phyloP scores from a whole-genome alignment of 23 red algal genomes.

The Gracilaria caudata region DNA sequence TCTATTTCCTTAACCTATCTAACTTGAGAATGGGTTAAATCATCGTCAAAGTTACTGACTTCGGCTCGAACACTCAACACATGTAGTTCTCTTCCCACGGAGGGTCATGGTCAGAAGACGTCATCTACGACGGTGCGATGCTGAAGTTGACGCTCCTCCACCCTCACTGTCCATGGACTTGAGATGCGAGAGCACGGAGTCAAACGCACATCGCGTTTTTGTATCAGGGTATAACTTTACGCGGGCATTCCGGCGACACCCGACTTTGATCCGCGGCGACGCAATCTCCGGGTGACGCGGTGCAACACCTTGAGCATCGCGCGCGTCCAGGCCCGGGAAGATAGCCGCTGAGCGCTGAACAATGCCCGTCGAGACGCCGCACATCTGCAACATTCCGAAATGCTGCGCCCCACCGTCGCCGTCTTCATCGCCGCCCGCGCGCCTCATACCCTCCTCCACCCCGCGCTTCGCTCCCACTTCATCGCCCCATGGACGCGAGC shows the following conservation, averaged over 20 bases:
- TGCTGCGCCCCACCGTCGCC: constrained; percentile 7
- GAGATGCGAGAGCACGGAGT: too few relatives aligned
- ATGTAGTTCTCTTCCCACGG: too few relatives aligned
- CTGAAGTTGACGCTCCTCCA: too few relatives aligned
- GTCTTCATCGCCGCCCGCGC: constrained; percentile 17
- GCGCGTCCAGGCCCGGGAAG: not conserved
- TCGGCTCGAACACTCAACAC: too few relatives aligned
- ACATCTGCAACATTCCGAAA: not conserved
- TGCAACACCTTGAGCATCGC: not conserved
- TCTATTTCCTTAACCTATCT: not conserved
- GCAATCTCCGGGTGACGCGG: too few relatives aligned
- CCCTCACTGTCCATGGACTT: too few relatives aligned
- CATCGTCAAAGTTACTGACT: not conserved
- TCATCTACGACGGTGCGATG: too few relatives aligned
- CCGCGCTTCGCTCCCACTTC: not conserved
- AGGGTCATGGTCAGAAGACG: too few relatives aligned
- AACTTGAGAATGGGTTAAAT: not conserved
- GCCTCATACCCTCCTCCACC: not conserved
- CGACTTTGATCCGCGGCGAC: not conserved
- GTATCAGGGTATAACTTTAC: not conserved
- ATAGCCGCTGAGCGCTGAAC: not conserved
- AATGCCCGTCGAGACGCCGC: not conserved
- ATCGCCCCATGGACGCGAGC: not conserved
- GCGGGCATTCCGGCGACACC: not conserved
- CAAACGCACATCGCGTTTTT: not conserved